Percentiles rank a stretch among this genome's conserved stretches.
phyloP scores from a whole-genome alignment of 2,329 filamentous ascomycete genomes.

The Botrytis byssoidea region DNA sequence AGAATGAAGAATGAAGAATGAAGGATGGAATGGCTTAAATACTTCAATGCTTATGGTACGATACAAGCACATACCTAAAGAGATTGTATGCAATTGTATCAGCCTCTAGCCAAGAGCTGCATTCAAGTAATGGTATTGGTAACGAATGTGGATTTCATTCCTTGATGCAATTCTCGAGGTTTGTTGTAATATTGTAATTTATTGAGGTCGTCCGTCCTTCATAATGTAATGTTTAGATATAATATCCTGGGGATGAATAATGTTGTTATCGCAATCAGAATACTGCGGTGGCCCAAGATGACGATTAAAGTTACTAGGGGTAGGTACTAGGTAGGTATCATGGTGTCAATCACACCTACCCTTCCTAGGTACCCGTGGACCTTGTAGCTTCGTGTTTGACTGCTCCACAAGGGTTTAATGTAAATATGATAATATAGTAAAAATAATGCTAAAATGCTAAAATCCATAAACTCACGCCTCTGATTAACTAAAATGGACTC shows the following conservation, averaged over 20 bases:
- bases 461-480: background rate
- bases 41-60: background rate
- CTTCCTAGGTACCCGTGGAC: too few species aligned
- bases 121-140: background rate
- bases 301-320: slow-evolving; percentile 1
- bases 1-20: background rate
- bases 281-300: background rate
- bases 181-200: background rate
- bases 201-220: background rate
- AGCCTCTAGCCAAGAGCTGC: background rate
- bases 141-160: background rate
- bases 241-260: background rate
- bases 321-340: background rate
- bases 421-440: background rate
- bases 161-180: background rate
- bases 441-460: background rate
- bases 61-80: background rate
- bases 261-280: background rate
- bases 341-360: background rate
- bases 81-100: background rate
- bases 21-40: slow-evolving; percentile 15
- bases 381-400: background rate
- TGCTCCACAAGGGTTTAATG: background rate
- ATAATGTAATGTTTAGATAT: background rate
- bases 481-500: background rate